Evolutionary conservation across 495 filamentous ascomycete species (phyloP).

Genomic region (Neurospora cerealis): DNA sequence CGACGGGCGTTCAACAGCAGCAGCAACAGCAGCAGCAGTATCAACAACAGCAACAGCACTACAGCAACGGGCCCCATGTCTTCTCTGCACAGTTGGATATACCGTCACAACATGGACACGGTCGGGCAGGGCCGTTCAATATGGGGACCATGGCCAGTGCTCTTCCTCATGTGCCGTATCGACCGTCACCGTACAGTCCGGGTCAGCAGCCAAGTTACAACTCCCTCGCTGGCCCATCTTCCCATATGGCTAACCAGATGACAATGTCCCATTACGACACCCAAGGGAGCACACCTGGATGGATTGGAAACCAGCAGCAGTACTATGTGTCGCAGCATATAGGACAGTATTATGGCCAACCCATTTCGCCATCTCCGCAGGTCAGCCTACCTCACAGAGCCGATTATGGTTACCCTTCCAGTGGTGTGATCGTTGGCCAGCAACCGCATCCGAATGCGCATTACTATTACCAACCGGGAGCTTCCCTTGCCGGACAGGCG

Average conservation of each 20-base stretch:
- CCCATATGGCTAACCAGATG: conserved; percentile 33
- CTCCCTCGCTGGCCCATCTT: conserved; percentile 23
- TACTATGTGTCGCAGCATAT: conserved; percentile 36
- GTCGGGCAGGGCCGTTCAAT: conserved; percentile 27
- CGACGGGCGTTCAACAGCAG: neutral
- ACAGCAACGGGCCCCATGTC: conserved; percentile 20
- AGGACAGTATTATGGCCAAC: conserved; percentile 27
- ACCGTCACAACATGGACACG: conserved; percentile 20
- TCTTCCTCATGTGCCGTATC: conserved; percentile 29
- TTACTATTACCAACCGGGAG: conserved; percentile 31
- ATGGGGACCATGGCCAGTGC: conserved; percentile 30
- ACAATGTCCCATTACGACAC: conserved; percentile 35
- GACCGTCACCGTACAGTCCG: conserved; percentile 21
- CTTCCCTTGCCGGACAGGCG: conserved; percentile 21
- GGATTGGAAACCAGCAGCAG: conserved; percentile 23
- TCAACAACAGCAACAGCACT: conserved; percentile 16
- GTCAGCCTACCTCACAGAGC: conserved; percentile 20
- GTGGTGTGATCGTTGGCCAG: conserved; percentile 27
- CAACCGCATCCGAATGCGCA: conserved; percentile 18
- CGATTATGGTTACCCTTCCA: conserved; percentile 28
- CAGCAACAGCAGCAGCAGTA: conserved; percentile 13
- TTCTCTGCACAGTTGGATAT: conserved; percentile 31
- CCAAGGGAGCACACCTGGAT: conserved; percentile 21
- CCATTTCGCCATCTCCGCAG: conserved; percentile 24
- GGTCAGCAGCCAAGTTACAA: conserved; percentile 29